Percentiles rank a stretch among this genome's conserved stretches.
phyloP scores from a whole-genome alignment of 768 basidiomycete species.

The Lactarius akahatsu region DNA sequence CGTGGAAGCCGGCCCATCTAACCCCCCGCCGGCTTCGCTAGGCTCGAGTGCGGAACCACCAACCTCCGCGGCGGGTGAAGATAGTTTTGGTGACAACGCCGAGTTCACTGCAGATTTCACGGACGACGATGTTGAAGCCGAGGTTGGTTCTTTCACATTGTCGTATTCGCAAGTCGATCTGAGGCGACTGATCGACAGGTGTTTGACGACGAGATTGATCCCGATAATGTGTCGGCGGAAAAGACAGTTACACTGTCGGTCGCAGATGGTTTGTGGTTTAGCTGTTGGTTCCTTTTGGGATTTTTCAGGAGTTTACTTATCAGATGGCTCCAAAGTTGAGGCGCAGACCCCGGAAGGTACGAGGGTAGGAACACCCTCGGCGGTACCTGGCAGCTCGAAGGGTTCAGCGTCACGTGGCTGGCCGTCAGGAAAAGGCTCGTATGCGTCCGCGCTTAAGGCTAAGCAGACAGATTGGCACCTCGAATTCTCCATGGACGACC shows the following conservation, averaged over 20 bases:
- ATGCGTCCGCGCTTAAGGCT: constrained; percentile 90
- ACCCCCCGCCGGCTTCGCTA: constrained; percentile 13
- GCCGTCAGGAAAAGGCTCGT: constrained; percentile 58
- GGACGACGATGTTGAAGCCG: constrained; percentile 84
- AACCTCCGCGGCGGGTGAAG: constrained; percentile 39
- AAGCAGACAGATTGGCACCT: constrained; percentile 97
- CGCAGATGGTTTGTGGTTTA: constrained; percentile 56
- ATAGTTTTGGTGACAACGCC: constrained; percentile 54
- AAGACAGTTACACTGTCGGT: constrained; percentile 86
- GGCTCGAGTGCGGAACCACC: constrained; percentile 33
- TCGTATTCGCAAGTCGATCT: neutral
- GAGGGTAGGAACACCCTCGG: constrained; percentile 80
- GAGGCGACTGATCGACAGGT: constrained; percentile 43
- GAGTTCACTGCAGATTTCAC: constrained; percentile 74
- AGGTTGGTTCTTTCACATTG: constrained; percentile 40
- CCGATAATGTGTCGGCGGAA: constrained; percentile 65
- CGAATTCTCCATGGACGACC: constrained; percentile 92
- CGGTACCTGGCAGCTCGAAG: constrained; percentile 46
- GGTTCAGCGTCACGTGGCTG: constrained; percentile 37
- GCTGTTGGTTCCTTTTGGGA: neutral
- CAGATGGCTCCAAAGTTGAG: constrained; percentile 90
- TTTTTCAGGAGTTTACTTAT: constrained; percentile 17
- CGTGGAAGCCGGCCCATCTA: constrained; percentile 21
- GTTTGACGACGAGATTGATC: constrained; percentile 84
- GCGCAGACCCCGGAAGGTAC: constrained; percentile 98